A percentile compares a stretch with the other conserved stretches of the same genome.
Evolutionary conservation across 2,329 filamentous ascomycete species (phyloP).

Genomic region (Trichoderma asperellum): DNA sequence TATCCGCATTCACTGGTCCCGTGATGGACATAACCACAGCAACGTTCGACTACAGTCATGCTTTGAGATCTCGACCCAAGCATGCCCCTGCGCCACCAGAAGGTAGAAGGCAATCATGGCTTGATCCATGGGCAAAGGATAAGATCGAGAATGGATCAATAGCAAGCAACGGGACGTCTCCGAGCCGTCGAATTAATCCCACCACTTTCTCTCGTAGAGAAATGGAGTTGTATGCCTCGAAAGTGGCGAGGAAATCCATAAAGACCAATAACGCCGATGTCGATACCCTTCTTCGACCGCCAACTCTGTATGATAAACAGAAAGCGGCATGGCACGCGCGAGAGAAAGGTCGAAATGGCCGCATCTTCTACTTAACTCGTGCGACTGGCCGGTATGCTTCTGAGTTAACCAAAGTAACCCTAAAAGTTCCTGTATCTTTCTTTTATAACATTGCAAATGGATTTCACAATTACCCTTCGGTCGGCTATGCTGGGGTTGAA

Average conservation of each 20-base stretch:
- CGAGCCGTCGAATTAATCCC: slow-evolving; percentile 15
- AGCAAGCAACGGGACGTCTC: background rate
- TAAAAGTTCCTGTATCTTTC: slow-evolving; percentile 70
- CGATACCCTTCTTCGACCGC: slow-evolving; percentile 27
- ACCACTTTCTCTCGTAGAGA: slow-evolving; percentile 33
- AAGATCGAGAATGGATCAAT: background rate
- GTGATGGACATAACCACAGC: slow-evolving; percentile 67
- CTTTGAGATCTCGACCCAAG: slow-evolving; percentile 28
- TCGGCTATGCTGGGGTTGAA: slow-evolving; percentile 62
- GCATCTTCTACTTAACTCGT: slow-evolving; percentile 36
- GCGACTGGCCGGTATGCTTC: slow-evolving; percentile 59
- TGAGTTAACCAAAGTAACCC: slow-evolving; percentile 62
- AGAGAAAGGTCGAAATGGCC: slow-evolving; percentile 37
- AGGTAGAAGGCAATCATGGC: background rate
- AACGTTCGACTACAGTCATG: slow-evolving; percentile 34
- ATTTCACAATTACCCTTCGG: slow-evolving; percentile 72
- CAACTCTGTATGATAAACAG: slow-evolving; percentile 33
- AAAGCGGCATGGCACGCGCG: slow-evolving; percentile 36
- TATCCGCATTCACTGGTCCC: slow-evolving; percentile 68
- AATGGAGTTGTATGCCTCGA: slow-evolving; percentile 39
- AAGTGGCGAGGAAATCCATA: slow-evolving; percentile 41
- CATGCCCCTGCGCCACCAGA: background rate
- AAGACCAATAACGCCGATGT: slow-evolving; percentile 56
- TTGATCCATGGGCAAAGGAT: slow-evolving; percentile 6
- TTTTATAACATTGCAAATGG: slow-evolving; percentile 70